Percentiles rank a stretch among this genome's conserved stretches.
Evolutionary conservation across 2,329 filamentous ascomycete genomes (phyloP).

Genomic region (Cladophialophora psammophila): DNA sequence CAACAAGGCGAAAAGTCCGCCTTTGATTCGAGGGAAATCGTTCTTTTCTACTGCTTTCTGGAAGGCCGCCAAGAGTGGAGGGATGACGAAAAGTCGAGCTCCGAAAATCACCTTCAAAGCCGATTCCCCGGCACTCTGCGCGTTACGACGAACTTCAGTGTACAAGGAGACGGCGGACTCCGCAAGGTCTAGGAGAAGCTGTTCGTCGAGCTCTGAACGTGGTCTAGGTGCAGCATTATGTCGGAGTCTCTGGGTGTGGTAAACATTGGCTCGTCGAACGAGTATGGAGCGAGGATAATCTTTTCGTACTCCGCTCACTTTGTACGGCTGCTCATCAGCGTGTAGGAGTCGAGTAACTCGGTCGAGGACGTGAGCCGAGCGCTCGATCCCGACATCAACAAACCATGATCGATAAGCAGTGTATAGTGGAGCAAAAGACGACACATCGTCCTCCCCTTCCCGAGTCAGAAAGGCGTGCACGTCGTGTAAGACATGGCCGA

Average conservation of each 20-base stretch:
- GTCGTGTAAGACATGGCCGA: slow-evolving; percentile 80
- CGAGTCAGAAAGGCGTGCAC: slow-evolving; percentile 83
- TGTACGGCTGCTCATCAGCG: slow-evolving; percentile 89
- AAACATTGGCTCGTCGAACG: slow-evolving; percentile 89
- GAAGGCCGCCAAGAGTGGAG: slow-evolving; percentile 80
- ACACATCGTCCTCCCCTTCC: slow-evolving; percentile 93
- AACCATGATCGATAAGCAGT: slow-evolving; percentile 96
- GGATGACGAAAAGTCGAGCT: slow-evolving; percentile 86
- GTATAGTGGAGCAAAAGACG: slow-evolving; percentile 92
- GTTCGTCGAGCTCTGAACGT: slow-evolving; percentile 88
- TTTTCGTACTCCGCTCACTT: slow-evolving; percentile 90
- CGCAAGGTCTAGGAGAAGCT: slow-evolving; percentile 82
- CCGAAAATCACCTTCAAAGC: slow-evolving; percentile 91
- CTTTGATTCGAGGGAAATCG: slow-evolving; percentile 92
- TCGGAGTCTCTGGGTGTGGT: slow-evolving; percentile 90
- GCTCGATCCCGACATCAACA: slow-evolving; percentile 94
- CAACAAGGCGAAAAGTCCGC: slow-evolving; percentile 86
- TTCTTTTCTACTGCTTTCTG: slow-evolving; percentile 78
- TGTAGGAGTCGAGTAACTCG: slow-evolving; percentile 83
- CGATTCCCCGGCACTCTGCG: slow-evolving; percentile 90
- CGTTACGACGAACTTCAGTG: slow-evolving; percentile 92
- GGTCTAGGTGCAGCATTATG: slow-evolving; percentile 89
- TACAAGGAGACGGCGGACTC: slow-evolving; percentile 90
- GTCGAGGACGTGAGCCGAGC: slow-evolving; percentile 91
- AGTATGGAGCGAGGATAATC: slow-evolving; percentile 91